A percentile compares a stretch with the other conserved stretches of the same genome.
These are phyloP conservation scores for Cercophora sp. DNA, from an alignment of 495 filamentous ascomycete species.

Conservation along the genomic window DNA sequence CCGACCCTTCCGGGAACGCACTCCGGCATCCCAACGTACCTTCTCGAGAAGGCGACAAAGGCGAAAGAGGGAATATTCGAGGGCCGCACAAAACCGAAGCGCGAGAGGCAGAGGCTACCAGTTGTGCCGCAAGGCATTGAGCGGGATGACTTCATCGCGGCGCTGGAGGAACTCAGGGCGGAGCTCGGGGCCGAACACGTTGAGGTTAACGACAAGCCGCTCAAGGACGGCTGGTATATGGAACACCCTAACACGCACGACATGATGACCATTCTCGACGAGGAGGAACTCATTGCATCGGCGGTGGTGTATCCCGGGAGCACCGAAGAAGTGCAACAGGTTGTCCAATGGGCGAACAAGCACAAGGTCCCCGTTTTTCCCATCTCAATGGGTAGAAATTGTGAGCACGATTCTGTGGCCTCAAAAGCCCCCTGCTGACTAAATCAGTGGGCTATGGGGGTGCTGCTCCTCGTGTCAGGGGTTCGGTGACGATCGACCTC, in stretches of 20 bases:
- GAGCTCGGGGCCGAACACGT: too few species aligned
- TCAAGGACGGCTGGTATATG: too few species aligned
- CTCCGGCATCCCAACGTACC: slow-evolving; percentile 39
- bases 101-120: slow-evolving; percentile 27
- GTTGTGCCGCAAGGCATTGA: too few species aligned
- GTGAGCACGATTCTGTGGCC: too few species aligned
- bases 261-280: too few species aligned
- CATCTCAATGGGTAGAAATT: slow-evolving; percentile 13
- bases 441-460: slow-evolving; percentile 53
- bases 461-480: slow-evolving; percentile 43
- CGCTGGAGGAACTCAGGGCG: too few species aligned
- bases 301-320: not conserved
- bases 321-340: not conserved
- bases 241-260: too few species aligned
- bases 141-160: too few species aligned
- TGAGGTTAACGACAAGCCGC: too few species aligned
- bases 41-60: slow-evolving; percentile 34
- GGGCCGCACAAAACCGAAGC: slow-evolving; percentile 32
- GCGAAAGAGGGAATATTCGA: slow-evolving; percentile 37
- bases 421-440: too few species aligned
- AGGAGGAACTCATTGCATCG: not conserved
- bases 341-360: slow-evolving; percentile 22
- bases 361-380: not conserved
- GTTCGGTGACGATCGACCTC: slow-evolving; percentile 49
- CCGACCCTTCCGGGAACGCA: slow-evolving; percentile 38